Evolutionary conservation across 2,329 filamentous ascomycete genomes (phyloP).

Genomic region (Claviceps humidiphila): DNA sequence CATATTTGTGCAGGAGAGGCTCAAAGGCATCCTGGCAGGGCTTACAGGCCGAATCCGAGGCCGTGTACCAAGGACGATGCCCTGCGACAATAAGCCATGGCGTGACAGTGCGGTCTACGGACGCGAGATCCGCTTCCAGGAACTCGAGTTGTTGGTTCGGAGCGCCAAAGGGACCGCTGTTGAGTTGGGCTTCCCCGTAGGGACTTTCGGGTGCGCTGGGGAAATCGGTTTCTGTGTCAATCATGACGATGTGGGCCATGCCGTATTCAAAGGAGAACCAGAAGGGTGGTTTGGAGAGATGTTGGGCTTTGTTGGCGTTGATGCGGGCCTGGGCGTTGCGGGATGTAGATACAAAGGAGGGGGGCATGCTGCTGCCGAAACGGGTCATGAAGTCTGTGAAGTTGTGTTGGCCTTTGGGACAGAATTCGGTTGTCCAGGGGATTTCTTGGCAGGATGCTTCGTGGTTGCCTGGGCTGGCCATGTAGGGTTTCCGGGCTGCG

Average conservation of each 20-base stretch:
- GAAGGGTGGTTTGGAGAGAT: conserved; percentile 16
- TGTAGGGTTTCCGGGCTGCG: conserved; percentile 38
- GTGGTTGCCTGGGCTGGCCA: conserved; percentile 36
- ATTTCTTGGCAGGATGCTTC: conserved; percentile 38
- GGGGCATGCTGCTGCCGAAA: conserved; percentile 39
- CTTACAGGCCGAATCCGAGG: conserved; percentile 22
- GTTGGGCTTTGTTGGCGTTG: conserved; percentile 29
- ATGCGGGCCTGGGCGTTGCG: conserved; percentile 24
- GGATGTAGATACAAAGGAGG: conserved; percentile 35
- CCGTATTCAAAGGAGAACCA: conserved; percentile 17
- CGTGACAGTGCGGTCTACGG: conserved; percentile 33
- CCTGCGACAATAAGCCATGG: conserved; percentile 12
- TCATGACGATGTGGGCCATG: conserved; percentile 17
- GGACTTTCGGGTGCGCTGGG: conserved; percentile 16
- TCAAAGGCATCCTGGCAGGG: conserved; percentile 41
- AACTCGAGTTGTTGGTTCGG: conserved; percentile 38
- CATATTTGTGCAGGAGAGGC: conserved; percentile 38
- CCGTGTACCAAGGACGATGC: conserved; percentile 35
- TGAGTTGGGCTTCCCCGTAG: conserved; percentile 16
- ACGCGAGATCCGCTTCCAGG: conserved; percentile 39
- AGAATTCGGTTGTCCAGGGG: conserved; percentile 22
- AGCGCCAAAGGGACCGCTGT: conserved; percentile 36
- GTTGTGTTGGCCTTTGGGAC: conserved; percentile 41
- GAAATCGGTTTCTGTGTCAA: conserved; percentile 22
- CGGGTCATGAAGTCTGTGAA: conserved; percentile 47